Evolutionary conservation across 164 flowering plant genomes (phyloP), one percentile per base, ranked within the genome.

Genomic region (Piper longum): DNA sequence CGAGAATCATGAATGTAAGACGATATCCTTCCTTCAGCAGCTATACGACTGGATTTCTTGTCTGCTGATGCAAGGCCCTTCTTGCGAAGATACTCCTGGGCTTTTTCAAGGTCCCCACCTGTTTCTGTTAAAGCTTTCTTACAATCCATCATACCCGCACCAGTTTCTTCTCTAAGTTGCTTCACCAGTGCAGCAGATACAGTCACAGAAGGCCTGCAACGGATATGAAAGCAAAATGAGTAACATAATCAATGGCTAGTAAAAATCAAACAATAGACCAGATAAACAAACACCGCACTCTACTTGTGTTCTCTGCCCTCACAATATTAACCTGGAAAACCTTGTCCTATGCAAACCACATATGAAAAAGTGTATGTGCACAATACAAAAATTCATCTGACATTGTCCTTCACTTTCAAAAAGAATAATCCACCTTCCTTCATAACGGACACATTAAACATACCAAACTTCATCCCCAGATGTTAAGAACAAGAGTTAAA

Each of bases 101-200:
- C 99, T 74, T 90, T 87, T 79, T 82, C 89, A 16, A 95, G 78
- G 74, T 95, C 84, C 17, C 95, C 96, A 67, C 82, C 95, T n/a
- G 96, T 82, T 78, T 90, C 96, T 5, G 96, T 64, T 5, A 95
- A 86, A 62, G 99, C 99, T 75, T 85, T 95, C 82, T 95, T 95
- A 84, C 99, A 95, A 69, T 90, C 99, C 99, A 95, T 95, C 99
- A 95, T 95, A 59, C 99, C 99, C 2, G 99, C 97, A 52, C 99
- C 97, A 4, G 95, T 85, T 79, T 95, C 97, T 57, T 95, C 99
- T 4, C 99, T 74, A 11, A 95, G 73, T 75, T 90, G 92, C 76
- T 88, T 95, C 17, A 95, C 99, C 62, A 95, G 66, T 61, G 93
- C 83, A 56, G 97, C 95, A 43, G 99, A 88, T 18, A 93, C 75